phyloP scores from a whole-genome alignment of 1,284 basidiomycete species.

The Microbotryum scabiosae region DNA sequence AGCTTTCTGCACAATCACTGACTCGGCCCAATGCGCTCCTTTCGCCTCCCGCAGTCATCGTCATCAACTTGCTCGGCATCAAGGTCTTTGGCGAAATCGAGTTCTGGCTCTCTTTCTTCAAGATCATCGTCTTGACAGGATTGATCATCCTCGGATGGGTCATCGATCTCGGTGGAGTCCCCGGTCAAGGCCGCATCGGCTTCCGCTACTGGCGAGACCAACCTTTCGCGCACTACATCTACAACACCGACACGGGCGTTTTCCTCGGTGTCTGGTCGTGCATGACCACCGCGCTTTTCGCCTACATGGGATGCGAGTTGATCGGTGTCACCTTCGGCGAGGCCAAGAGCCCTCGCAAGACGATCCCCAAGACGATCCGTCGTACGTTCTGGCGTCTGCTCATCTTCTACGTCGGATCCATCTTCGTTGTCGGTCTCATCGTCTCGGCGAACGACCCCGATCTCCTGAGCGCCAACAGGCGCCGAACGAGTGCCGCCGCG shows the following conservation, averaged over 20 bases:
- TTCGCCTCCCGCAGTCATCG: constrained; percentile 25
- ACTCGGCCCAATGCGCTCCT: too few species aligned
- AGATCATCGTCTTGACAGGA: constrained; percentile 31
- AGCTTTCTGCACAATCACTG: too few species aligned
- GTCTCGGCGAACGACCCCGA: constrained; percentile 59
- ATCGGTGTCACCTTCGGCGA: constrained; percentile 62
- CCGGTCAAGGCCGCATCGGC: constrained; percentile 53
- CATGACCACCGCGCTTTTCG: constrained; percentile 46
- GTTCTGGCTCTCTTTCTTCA: constrained; percentile 43
- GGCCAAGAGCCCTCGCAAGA: constrained; percentile 42
- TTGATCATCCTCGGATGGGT: constrained; percentile 51
- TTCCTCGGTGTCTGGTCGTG: constrained; percentile 40
- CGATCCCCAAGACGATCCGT: constrained; percentile 59
- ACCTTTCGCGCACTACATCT: constrained; percentile 47
- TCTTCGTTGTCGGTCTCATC: constrained; percentile 56
- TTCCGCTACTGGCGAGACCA: constrained; percentile 67
- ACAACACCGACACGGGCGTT: constrained; percentile 36
- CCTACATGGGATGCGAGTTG: constrained; percentile 63
- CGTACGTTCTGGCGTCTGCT: constrained; percentile 63
- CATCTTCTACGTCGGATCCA: constrained; percentile 49
- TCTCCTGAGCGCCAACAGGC: constrained; percentile 52
- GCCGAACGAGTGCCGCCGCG: constrained; percentile 46
- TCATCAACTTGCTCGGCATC: constrained; percentile 42
- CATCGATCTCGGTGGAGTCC: constrained; percentile 59
- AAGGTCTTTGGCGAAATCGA: constrained; percentile 54